phyloP scores from a whole-genome alignment of 148 eudicot genomes.

The Dianthus caryophyllus region DNA sequence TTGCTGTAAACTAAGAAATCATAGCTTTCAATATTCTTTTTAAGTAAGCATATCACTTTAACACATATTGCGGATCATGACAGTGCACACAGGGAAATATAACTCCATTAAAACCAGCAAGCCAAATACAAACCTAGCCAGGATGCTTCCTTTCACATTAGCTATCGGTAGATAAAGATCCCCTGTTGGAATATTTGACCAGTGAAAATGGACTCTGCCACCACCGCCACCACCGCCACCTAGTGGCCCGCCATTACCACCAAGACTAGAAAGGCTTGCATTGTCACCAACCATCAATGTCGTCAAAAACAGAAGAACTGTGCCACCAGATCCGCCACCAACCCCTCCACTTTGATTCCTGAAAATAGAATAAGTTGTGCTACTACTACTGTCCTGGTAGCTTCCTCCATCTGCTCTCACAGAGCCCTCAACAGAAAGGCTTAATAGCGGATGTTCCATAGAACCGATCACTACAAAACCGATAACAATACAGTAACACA shows the following conservation, averaged over 20 bases:
- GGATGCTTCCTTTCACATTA: conserved; percentile 66
- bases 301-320: conserved; percentile 64
- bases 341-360: conserved; percentile 34
- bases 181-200: conserved; percentile 89
- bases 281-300: conserved; percentile 44
- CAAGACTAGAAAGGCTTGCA: conserved; percentile 68
- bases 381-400: conserved; percentile 34
- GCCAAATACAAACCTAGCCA: conserved; percentile 46
- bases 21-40: too few relatives aligned
- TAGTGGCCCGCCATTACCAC: conserved; percentile 72
- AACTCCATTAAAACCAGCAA: conserved; percentile 1
- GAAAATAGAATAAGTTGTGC: conserved; percentile 15
- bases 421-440: conserved; percentile 66
- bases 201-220: conserved; percentile 92
- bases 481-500: conserved; percentile 1
- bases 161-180: conserved; percentile 90
- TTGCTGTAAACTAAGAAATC: background rate
- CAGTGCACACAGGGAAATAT: background rate
- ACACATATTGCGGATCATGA: background rate
- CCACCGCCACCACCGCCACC: conserved; percentile 98
- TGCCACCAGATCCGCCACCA: conserved; percentile 99
- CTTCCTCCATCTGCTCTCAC: conserved; percentile 75
- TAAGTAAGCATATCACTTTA: background rate
- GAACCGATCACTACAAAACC: conserved; percentile 76
- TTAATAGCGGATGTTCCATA: conserved; percentile 65